Evolutionary conservation across 495 filamentous ascomycete species (phyloP).

Genomic region (Parachaetomium inaequale): DNA sequence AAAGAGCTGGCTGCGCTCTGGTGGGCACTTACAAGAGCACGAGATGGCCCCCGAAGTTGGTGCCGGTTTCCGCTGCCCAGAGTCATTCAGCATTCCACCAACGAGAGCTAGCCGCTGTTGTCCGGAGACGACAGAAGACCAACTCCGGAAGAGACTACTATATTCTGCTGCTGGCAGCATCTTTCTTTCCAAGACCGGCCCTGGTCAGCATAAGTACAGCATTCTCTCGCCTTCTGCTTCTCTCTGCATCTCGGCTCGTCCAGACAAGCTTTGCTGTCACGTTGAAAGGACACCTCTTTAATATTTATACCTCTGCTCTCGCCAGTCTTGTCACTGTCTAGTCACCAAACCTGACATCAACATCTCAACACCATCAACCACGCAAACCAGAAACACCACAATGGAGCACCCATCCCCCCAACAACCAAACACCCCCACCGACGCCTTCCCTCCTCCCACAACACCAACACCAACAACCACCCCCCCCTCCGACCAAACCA

Average conservation of each 20-base stretch:
- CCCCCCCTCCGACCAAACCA: not conserved
- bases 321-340: not conserved
- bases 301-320: not conserved
- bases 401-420: conserved; percentile 18
- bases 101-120: too few species aligned
- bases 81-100: too few species aligned
- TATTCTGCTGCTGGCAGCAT: conserved; percentile 22
- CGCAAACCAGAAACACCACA: conserved; percentile 9
- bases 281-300: not conserved
- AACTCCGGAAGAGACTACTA: conserved; percentile 13
- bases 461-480: conserved; percentile 15
- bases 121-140: conserved; percentile 7
- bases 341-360: not conserved
- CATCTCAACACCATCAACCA: not conserved
- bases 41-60: not conserved
- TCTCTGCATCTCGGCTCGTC: not conserved
- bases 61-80: not conserved
- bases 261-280: not conserved
- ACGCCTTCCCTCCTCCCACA: not conserved
- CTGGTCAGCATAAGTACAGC: conserved; percentile 3
- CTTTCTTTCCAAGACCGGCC: not conserved
- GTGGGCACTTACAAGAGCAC: conserved; percentile 16
- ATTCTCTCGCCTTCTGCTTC: conserved; percentile 9
- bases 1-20: not conserved
- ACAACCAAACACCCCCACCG: conserved; percentile 7